A percentile compares a stretch with the other conserved stretches of the same genome.
Evolutionary conservation across 2,329 filamentous ascomycete genomes (phyloP).

Genomic region (Cladophialophora exuberans): DNA sequence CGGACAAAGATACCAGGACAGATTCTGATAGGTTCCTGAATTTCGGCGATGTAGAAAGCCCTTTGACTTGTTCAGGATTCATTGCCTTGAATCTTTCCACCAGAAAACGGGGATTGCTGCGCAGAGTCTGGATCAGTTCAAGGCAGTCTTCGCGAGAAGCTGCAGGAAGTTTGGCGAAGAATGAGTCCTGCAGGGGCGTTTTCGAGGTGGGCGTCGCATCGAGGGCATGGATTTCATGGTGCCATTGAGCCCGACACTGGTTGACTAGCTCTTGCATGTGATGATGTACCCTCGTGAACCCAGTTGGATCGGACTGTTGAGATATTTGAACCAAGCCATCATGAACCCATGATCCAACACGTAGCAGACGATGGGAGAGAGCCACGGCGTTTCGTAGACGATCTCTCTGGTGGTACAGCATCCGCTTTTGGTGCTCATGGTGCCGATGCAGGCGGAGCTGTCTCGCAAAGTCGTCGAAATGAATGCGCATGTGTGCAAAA

Average conservation of each 20-base stretch:
- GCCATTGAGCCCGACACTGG: conserved; percentile 42
- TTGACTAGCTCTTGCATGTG: conserved; percentile 49
- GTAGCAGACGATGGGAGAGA: conserved; percentile 46
- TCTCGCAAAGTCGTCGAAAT: conserved; percentile 49
- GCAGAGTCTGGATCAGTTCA: conserved; percentile 77
- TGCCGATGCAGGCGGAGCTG: conserved; percentile 47
- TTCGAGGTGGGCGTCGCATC: conserved; percentile 33
- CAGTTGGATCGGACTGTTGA: conserved; percentile 49
- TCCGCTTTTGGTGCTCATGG: conserved; percentile 45
- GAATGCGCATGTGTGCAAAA: conserved; percentile 36
- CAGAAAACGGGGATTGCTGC: conserved; percentile 85
- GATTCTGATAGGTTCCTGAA: conserved; percentile 81
- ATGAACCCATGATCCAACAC: conserved; percentile 46
- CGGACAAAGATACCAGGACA: conserved; percentile 70
- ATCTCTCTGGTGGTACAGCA: conserved; percentile 44
- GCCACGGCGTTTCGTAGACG: conserved; percentile 48
- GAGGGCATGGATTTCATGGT: conserved; percentile 39
- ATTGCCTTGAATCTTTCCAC: conserved; percentile 79
- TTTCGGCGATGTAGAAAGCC: conserved; percentile 77
- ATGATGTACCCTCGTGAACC: conserved; percentile 49
- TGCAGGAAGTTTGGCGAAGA: conserved; percentile 69
- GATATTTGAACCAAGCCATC: conserved; percentile 50
- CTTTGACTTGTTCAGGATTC: conserved; percentile 73
- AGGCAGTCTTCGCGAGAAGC: conserved; percentile 76
- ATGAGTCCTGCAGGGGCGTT: conserved; percentile 36